Conservation (phyloP, 352 stramenopile species). For the Pythium folliculosum region DNA sequence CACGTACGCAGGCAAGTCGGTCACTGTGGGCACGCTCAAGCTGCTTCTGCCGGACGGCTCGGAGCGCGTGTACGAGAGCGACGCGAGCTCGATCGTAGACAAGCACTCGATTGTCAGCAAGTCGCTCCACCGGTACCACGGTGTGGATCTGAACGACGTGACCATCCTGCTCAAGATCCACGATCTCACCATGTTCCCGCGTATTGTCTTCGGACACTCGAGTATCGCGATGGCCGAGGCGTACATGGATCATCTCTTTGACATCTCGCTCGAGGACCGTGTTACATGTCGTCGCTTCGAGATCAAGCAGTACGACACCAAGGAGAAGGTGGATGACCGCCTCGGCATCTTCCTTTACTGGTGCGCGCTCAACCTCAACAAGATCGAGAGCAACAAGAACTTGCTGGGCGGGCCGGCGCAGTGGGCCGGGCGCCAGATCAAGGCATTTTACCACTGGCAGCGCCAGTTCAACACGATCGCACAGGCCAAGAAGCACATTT, state of each 20-base stretch:
- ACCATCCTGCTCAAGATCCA: conserved; percentile 26
- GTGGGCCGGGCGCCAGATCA: conserved; percentile 25
- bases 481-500: conserved; percentile 36
- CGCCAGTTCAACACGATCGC: conserved; percentile 34
- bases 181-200: conserved; percentile 30
- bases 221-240: conserved; percentile 32
- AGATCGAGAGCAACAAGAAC: conserved; percentile 33
- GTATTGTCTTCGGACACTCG: conserved; percentile 32
- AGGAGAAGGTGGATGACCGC: conserved; percentile 25
- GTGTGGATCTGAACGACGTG: conserved; percentile 26
- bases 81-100: neutral
- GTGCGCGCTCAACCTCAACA: conserved; percentile 32
- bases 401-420: conserved; percentile 26
- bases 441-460: conserved; percentile 32
- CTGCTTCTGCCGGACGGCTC: conserved; percentile 29
- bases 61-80: conserved; percentile 18
- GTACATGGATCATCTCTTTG: conserved; percentile 30
- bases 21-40: conserved; percentile 19
- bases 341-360: conserved; percentile 31
- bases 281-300: conserved; percentile 18
- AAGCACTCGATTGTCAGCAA: conserved; percentile 28
- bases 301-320: conserved; percentile 13
- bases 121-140: conserved; percentile 30
- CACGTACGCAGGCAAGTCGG: conserved; percentile 25
- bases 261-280: conserved; percentile 28